Evolutionary conservation across 2,329 filamentous ascomycete species (phyloP).

Genomic region (Eutypella sp.): DNA sequence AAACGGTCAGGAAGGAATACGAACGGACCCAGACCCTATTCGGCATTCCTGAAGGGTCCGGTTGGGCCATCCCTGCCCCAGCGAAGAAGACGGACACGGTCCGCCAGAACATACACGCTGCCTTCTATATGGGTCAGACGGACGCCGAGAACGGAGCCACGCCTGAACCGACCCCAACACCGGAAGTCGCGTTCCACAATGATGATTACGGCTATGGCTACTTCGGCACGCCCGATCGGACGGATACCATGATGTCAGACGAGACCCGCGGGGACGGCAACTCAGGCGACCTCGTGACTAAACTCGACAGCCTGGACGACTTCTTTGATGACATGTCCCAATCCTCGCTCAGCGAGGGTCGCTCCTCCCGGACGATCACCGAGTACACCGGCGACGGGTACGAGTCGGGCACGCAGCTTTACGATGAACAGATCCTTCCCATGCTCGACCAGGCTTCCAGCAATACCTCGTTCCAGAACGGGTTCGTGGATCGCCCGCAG

Average conservation of each 20-base stretch:
- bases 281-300: constrained; percentile 77
- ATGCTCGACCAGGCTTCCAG: constrained; percentile 83
- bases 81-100: constrained; percentile 85
- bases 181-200: constrained; percentile 86
- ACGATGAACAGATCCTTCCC: constrained; percentile 88
- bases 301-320: constrained; percentile 73
- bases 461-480: constrained; percentile 80
- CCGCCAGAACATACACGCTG: constrained; percentile 86
- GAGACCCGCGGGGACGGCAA: constrained; percentile 67
- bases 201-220: constrained; percentile 85
- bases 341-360: constrained; percentile 56
- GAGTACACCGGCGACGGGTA: constrained; percentile 61
- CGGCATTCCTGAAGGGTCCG: constrained; percentile 90
- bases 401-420: constrained; percentile 74
- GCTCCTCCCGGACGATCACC: constrained; percentile 58
- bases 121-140: constrained; percentile 88
- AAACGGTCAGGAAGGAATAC: constrained; percentile 86
- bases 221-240: constrained; percentile 66
- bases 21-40: constrained; percentile 92
- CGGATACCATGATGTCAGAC: constrained; percentile 90
- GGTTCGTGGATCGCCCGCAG: constrained; percentile 70
- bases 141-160: constrained; percentile 51
- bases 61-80: constrained; percentile 93
- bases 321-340: constrained; percentile 69
- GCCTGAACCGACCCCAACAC: constrained; percentile 62